A percentile compares a stretch with the other conserved stretches of the same genome.
Evolutionary conservation across 495 filamentous ascomycete genomes (phyloP).

Genomic region (Penicillium manginii): DNA sequence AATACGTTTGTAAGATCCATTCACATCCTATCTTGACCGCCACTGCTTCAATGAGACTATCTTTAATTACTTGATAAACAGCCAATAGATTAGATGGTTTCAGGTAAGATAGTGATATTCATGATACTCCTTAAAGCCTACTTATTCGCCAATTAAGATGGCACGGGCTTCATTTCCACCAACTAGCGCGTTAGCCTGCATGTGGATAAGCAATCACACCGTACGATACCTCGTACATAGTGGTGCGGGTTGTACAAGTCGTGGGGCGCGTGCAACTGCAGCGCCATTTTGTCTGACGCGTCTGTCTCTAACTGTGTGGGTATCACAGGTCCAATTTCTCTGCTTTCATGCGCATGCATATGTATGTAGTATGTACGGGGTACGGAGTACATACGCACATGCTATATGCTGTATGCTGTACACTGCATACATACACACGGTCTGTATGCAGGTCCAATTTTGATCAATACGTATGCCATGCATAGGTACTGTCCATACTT

Average conservation of each 20-base stretch:
- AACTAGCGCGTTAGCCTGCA: neutral
- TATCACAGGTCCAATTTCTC: neutral
- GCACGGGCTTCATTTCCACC: slow-evolving; percentile 6
- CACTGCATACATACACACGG: neutral
- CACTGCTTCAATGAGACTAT: neutral
- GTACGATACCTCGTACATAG: neutral
- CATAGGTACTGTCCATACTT: no score
- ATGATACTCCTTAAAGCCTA: neutral
- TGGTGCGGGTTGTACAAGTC: neutral
- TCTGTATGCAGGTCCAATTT: neutral
- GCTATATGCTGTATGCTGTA: neutral
- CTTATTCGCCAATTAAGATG: slow-evolving; percentile 1
- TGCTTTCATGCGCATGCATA: neutral
- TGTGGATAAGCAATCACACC: slow-evolving; percentile 2
- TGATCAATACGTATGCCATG: neutral
- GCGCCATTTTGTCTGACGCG: neutral
- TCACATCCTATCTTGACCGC: no score
- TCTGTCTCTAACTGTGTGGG: neutral
- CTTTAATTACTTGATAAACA: neutral
- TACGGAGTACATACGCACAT: neutral
- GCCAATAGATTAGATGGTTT: slow-evolving; percentile 2
- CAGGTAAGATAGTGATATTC: slow-evolving; percentile 6
- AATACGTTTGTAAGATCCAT: no score
- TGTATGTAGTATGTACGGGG: no score
- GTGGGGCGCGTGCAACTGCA: neutral